Conservation (phyloP, 2,329 filamentous ascomycete species). For the Setomelanomma holmii region DNA sequence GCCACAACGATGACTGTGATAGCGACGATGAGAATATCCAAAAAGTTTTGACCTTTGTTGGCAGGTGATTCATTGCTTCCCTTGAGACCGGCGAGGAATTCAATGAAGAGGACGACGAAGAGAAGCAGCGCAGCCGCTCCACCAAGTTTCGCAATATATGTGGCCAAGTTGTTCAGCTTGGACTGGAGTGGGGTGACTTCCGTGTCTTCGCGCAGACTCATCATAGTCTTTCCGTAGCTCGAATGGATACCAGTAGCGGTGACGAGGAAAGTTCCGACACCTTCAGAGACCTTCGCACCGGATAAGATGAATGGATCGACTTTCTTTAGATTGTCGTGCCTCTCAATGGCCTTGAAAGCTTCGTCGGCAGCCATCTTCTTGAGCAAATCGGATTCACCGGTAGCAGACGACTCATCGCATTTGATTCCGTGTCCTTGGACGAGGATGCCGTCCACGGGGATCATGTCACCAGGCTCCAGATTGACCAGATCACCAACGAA, state of each 20-base stretch:
- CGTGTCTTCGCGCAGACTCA: conserved; percentile 77
- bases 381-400: conserved; percentile 75
- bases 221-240: conserved; percentile 77
- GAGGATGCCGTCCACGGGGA: conserved; percentile 74
- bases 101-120: conserved; percentile 85
- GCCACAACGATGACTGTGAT: conserved; percentile 74
- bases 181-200: conserved; percentile 80
- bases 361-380: conserved; percentile 72
- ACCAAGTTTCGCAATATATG: conserved; percentile 80
- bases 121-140: conserved; percentile 79
- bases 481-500: conserved; percentile 75
- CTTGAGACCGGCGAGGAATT: conserved; percentile 76
- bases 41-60: conserved; percentile 76
- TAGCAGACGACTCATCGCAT: conserved; percentile 77
- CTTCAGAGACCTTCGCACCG: conserved; percentile 78
- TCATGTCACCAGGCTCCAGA: conserved; percentile 72
- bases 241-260: conserved; percentile 77
- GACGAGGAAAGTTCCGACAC: conserved; percentile 77
- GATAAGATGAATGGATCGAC: conserved; percentile 88
- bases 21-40: conserved; percentile 69
- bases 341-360: conserved; percentile 70
- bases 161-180: conserved; percentile 78
- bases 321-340: conserved; percentile 68
- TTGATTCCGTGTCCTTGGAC: conserved; percentile 71
- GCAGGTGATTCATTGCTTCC: conserved; percentile 63